Percentiles rank a stretch among this genome's conserved stretches.
phyloP scores from a whole-genome alignment of 75 land plant species.

The Ceratopteris richardii region DNA sequence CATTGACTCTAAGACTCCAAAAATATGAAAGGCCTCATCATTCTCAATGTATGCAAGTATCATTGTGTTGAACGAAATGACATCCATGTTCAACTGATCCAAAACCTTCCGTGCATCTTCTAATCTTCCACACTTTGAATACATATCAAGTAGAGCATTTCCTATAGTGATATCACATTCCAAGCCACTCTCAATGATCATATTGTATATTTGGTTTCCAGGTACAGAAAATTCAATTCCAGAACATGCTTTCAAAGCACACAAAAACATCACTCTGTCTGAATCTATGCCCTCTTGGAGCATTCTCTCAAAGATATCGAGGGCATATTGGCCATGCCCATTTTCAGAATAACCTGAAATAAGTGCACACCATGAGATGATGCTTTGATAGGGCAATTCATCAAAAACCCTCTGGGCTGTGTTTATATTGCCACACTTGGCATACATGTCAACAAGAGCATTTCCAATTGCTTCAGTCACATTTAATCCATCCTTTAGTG shows the following conservation, averaged over 20 bases:
- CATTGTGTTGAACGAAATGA: no score
- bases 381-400: slow-evolving; percentile 25
- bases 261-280: slow-evolving; percentile 37
- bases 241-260: slow-evolving; percentile 48
- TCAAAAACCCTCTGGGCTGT: slow-evolving; percentile 46
- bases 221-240: background rate
- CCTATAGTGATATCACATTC: background rate
- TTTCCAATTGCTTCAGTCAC: slow-evolving; percentile 41
- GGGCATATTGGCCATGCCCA: slow-evolving; percentile 25
- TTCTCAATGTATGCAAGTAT: no score
- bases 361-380: slow-evolving; percentile 60
- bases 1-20: no score
- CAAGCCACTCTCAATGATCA: background rate
- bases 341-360: slow-evolving; percentile 40
- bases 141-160: background rate
- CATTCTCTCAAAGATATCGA: slow-evolving; percentile 41
- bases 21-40: no score
- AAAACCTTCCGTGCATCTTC: background rate
- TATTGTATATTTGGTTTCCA: background rate
- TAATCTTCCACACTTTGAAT: background rate
- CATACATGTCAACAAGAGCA: slow-evolving; percentile 61
- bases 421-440: slow-evolving; percentile 42
- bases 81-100: no score
- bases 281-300: slow-evolving; percentile 14
- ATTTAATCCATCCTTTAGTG: slow-evolving; percentile 44